Base-by-base conservation (phyloP, 345 rosid species). In the Gossypium ekmanianum region DNA sequence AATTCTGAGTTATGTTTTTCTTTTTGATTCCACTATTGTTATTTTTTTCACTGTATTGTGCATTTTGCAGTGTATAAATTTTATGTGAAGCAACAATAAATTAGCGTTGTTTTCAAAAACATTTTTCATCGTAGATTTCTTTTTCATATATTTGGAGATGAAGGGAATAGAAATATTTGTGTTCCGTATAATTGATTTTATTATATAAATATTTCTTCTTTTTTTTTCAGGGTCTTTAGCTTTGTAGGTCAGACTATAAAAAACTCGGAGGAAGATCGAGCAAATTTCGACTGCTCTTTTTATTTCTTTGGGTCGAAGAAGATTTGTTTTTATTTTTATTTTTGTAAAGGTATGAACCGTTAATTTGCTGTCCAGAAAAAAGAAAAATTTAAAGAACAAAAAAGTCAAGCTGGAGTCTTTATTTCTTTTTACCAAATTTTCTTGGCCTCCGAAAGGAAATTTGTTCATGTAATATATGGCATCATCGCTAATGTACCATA, bases 291-390 rank as follows among this genome's bases (percentile, higher is more conserved):
- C 2, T 72, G 2, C 0, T 54, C 51, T 59, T 58, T 58, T 59
- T 34, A 48, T 51, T 51, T 51, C 16, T 51, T 51, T 13, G 17
- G 17, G n/a, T 24, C 11, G 13, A 34, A 55, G 34, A 71, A 26
- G 63, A 55, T 29, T 71, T 71, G 48, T 27, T 18, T 12, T 29
- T 29, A 29, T 29, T 16, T 54, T 71, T 27, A 29, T 52, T 22
- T 24, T 43, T 24, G 59, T 18, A 72, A 18, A 72, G 75, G 75
- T 72, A 18, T 20, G 65, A 55, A 18, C 11, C 27, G 24, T 56
- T 43, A 9, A 34, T 34, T 55, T 71, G 17, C 29, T 54, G 24
- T 11, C 13, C 11, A 3, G 26, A 39, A 52, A 71, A 47, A 20
- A 27, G 52, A 52, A 3, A 12, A 51, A 7, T 0, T 0, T 16